A percentile compares a stretch with the other conserved stretches of the same genome.
Evolutionary conservation across 1,284 basidiomycete genomes (phyloP).

Genomic region (Rhizoctonia solani): DNA sequence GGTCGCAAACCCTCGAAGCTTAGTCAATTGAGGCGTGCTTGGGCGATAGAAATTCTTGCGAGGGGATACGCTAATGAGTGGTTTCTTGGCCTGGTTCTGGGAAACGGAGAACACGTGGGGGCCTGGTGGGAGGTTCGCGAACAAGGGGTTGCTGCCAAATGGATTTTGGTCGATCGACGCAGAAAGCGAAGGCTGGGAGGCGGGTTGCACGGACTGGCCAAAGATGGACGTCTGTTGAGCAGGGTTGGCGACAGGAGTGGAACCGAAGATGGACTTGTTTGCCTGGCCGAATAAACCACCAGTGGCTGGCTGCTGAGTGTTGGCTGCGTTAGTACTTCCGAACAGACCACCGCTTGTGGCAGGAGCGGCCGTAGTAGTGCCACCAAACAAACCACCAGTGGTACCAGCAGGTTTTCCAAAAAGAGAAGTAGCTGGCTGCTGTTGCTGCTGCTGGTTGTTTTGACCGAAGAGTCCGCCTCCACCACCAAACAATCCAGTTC

Average conservation of each 20-base stretch:
- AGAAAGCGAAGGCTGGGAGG: slow-evolving; percentile 57
- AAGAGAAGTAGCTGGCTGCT: slow-evolving; percentile 37
- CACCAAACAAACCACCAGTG: slow-evolving; percentile 52
- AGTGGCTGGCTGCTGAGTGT: slow-evolving; percentile 48
- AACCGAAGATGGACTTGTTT: slow-evolving; percentile 36
- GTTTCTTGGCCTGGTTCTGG: slow-evolving; percentile 49
- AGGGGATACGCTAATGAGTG: slow-evolving; percentile 49
- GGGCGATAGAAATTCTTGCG: slow-evolving; percentile 49
- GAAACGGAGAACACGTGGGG: slow-evolving; percentile 39
- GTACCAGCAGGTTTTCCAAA: slow-evolving; percentile 23
- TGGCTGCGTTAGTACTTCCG: background rate
- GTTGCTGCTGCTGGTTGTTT: slow-evolving; percentile 44
- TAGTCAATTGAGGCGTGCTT: slow-evolving; percentile 42
- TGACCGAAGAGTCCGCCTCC: slow-evolving; percentile 41
- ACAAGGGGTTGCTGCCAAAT: slow-evolving; percentile 75
- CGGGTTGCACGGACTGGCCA: slow-evolving; percentile 40
- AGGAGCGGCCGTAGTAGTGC: slow-evolving; percentile 46
- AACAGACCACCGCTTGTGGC: slow-evolving; percentile 42
- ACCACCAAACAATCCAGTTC: slow-evolving; percentile 39
- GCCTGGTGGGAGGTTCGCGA: slow-evolving; percentile 44
- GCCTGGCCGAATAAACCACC: slow-evolving; percentile 56
- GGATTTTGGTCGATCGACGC: slow-evolving; percentile 88
- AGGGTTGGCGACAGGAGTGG: slow-evolving; percentile 42
- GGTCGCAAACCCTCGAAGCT: slow-evolving; percentile 52
- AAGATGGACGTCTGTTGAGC: slow-evolving; percentile 46